These are phyloP conservation scores for Udeniomyces megalosporus DNA, from an alignment of 768 basidiomycete species.

Conservation along the genomic window DNA sequence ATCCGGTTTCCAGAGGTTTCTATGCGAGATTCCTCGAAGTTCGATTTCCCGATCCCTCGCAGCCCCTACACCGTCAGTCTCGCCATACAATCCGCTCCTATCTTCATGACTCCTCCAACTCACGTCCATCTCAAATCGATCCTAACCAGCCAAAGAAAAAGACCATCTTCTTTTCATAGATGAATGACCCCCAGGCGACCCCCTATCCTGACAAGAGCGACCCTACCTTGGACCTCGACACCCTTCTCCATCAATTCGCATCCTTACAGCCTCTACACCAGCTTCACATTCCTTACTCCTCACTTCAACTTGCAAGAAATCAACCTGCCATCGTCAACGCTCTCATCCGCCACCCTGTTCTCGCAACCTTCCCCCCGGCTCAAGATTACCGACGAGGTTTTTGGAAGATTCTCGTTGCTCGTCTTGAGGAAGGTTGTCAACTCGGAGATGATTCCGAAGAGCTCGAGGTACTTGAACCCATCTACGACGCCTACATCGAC, in stretches of 20 bases:
- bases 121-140: too few species aligned
- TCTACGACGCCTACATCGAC: conserved; percentile 4
- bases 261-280: conserved; percentile 4
- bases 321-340: not conserved
- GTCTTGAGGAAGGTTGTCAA: not conserved
- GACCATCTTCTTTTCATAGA: too few species aligned
- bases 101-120: too few species aligned
- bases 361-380: not conserved
- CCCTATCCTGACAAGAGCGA: too few species aligned
- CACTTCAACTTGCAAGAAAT: conserved; percentile 1
- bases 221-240: not conserved
- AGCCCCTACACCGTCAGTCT: too few species aligned
- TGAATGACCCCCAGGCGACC: too few species aligned
- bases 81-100: not conserved
- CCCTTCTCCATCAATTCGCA: conserved; percentile 1
- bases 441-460: conserved; percentile 3
- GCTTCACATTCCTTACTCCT: not conserved
- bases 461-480: conserved; percentile 7
- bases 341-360: not conserved
- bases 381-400: not conserved
- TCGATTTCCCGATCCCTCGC: too few species aligned
- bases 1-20: too few species aligned
- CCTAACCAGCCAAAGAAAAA: too few species aligned
- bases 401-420: not conserved
- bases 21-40: too few species aligned